phyloP scores from a whole-genome alignment of 805 yeast genomes.

The Lipomyces yamadae region DNA sequence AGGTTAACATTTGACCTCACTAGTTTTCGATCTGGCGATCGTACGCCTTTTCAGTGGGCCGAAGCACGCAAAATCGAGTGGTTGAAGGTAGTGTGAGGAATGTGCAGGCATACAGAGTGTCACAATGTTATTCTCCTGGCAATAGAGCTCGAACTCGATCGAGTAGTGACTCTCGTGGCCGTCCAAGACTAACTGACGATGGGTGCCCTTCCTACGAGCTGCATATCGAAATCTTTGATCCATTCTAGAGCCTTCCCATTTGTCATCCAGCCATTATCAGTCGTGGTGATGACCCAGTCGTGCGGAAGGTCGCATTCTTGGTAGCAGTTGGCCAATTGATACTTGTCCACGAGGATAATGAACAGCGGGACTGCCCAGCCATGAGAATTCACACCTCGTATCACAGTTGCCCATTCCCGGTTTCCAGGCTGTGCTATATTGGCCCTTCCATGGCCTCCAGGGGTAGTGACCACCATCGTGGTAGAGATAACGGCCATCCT shows the following conservation, averaged over 20 bases:
- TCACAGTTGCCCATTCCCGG: slow-evolving; percentile 11
- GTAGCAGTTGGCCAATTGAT: slow-evolving; percentile 14
- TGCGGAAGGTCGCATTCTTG: slow-evolving; percentile 7
- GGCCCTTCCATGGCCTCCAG: neutral
- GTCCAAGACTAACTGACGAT: slow-evolving; percentile 20
- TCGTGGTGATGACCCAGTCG: slow-evolving; percentile 4
- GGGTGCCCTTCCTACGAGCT: slow-evolving; percentile 9
- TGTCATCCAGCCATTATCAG: slow-evolving; percentile 11
- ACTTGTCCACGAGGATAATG: slow-evolving; percentile 7
- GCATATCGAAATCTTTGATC: slow-evolving; percentile 16
- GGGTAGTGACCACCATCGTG: neutral
- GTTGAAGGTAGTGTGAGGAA: too few relatives aligned
- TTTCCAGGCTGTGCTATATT: neutral
- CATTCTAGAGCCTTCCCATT: slow-evolving; percentile 11
- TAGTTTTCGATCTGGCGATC: too few relatives aligned
- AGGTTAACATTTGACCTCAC: too few relatives aligned
- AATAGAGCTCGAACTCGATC: slow-evolving; percentile 3
- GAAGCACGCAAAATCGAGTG: neutral
- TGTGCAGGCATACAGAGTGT: slow-evolving; percentile 8
- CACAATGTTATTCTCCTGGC: slow-evolving; percentile 13
- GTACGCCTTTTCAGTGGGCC: too few relatives aligned
- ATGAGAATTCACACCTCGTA: too few relatives aligned
- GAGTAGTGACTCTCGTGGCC: slow-evolving; percentile 25
- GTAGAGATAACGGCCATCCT: slow-evolving; percentile 10
- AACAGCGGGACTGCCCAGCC: slow-evolving; percentile 16